Conservation (phyloP, 192 early-diverging fungal genomes). For the Fimicolochytrium jonesii region DNA sequence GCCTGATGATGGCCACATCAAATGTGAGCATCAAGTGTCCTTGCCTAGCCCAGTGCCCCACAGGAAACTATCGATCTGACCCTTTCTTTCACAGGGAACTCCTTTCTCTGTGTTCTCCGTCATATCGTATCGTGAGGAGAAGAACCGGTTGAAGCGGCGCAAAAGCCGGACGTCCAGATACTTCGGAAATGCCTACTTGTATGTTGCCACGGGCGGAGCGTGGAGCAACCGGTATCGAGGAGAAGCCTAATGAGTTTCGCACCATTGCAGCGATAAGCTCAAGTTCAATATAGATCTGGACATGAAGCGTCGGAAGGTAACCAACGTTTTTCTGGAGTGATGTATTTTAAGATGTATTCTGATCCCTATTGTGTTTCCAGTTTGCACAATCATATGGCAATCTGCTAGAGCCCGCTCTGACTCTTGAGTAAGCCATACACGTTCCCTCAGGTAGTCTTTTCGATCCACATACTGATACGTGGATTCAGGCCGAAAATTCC, state of each 20-base stretch:
- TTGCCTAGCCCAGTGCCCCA: not conserved
- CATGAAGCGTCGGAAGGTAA: slow-evolving; percentile 33
- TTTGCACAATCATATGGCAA: slow-evolving; percentile 18
- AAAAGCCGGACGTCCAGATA: slow-evolving; percentile 16
- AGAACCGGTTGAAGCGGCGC: slow-evolving; percentile 20
- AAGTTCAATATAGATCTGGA: slow-evolving; percentile 20
- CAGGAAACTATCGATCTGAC: not conserved
- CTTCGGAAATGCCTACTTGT: slow-evolving; percentile 35
- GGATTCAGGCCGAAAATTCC: slow-evolving; percentile 21
- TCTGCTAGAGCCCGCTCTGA: slow-evolving; percentile 12
- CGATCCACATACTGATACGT: not conserved
- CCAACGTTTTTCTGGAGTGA: too few relatives aligned
- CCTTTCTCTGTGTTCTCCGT: slow-evolving; percentile 39
- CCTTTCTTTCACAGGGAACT: not conserved
- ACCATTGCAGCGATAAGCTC: slow-evolving; percentile 19
- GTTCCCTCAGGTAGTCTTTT: not conserved
- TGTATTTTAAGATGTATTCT: too few relatives aligned
- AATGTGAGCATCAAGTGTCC: not conserved
- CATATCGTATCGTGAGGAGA: slow-evolving; percentile 26
- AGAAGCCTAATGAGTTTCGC: not conserved
- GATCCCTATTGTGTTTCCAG: too few relatives aligned
- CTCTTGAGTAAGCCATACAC: slow-evolving; percentile 9
- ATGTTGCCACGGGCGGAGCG: too few relatives aligned
- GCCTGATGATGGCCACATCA: slow-evolving; percentile 14
- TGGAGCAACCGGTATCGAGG: too few relatives aligned